Percentiles rank a stretch among this genome's conserved stretches.
Conservation (phyloP, 257 asterid species). For the Perilla frutescens region DNA sequence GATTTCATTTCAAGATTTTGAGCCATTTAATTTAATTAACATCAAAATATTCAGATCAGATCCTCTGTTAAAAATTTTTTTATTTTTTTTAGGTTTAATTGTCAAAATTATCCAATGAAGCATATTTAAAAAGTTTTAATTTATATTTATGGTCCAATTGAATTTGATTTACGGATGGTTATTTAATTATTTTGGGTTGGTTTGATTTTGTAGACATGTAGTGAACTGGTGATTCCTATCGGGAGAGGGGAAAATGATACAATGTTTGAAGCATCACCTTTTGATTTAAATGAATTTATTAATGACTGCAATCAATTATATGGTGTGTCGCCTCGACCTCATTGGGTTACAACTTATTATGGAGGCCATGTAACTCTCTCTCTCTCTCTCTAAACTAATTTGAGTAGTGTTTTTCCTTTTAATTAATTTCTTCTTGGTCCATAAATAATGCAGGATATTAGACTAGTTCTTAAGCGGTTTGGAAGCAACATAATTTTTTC, state of each 20-base stretch:
- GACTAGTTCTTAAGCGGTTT: slow-evolving; percentile 47
- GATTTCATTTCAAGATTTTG: background rate
- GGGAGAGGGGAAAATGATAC: slow-evolving; percentile 45
- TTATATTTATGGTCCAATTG: too few species aligned
- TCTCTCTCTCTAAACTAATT: too few species aligned
- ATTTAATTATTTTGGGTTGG: too few species aligned
- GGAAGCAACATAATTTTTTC: slow-evolving; percentile 72
- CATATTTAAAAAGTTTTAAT: too few species aligned
- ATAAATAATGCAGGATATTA: slow-evolving; percentile 50
- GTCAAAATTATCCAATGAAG: too few species aligned
- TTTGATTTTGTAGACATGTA: slow-evolving; percentile 45
- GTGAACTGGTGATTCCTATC: slow-evolving; percentile 62
- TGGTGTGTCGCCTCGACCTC: slow-evolving; percentile 62
- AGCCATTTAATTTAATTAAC: too few species aligned
- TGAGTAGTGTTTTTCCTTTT: too few species aligned
- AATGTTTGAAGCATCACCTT: slow-evolving; percentile 45
- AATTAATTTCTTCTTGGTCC: background rate
- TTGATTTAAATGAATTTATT: slow-evolving; percentile 27
- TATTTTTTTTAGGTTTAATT: too few species aligned
- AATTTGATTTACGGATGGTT: too few species aligned
- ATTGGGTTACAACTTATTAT: slow-evolving; percentile 51
- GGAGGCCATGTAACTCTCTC: slow-evolving; percentile 60
- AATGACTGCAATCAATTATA: slow-evolving; percentile 31
- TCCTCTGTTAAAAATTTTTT: too few species aligned
- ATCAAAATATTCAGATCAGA: too few species aligned